Base-by-base conservation (phyloP, 805 yeast genomes). In the Metschnikowia chrysomelidarum region DNA sequence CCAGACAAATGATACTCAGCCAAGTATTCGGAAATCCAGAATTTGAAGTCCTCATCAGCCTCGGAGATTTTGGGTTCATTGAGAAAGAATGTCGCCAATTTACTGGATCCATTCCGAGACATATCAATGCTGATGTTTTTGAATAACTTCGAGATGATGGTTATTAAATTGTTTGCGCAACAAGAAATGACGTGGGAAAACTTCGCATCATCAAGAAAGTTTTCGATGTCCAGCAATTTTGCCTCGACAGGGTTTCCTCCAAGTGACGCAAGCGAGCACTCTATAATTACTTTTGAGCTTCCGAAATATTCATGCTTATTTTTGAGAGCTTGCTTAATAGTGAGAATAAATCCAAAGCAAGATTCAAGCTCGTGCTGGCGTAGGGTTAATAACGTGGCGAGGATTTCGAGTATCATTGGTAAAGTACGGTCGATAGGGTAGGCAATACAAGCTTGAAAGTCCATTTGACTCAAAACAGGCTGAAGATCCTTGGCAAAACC, bases 11-110 rank as follows among this genome's bases (percentile, higher is more conserved):
- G 37, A 20, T 26, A 37, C 2, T 40, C 31, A 2, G 47, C 45
- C 28, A 47, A 31, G 23, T 45, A 45, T 13, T 43, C 46, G 2
- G 50, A 28, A 10, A 40, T 25, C 45, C 47, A 43, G 4, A 32
- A 18, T 5, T 16, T 15, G 18, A 32, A 28, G 2, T n/a, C 18
- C 5, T 24, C 33, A 10, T 24, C 30, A 3, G 19, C 17, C 4
- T 24, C 13, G n/a, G 15, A 12, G 5, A 3, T 17, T n/a, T 12
- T 6, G 3, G 9, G 30, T n/a, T 37, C 19, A 6, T 37, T 27
- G 12, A 37, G 26, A 14, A 9, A 37, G 23, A 37, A 18, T 5
- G 31, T 15, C 12, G 35, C 40, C 17, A 36, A 19, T 19, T 13
- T 16, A 11, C 7, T 21, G 3, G 29, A 10, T 18, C 21, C 11